A percentile compares a stretch with the other conserved stretches of the same genome.
phyloP scores from a whole-genome alignment of 768 basidiomycete genomes.

The Agaricus blazei region DNA sequence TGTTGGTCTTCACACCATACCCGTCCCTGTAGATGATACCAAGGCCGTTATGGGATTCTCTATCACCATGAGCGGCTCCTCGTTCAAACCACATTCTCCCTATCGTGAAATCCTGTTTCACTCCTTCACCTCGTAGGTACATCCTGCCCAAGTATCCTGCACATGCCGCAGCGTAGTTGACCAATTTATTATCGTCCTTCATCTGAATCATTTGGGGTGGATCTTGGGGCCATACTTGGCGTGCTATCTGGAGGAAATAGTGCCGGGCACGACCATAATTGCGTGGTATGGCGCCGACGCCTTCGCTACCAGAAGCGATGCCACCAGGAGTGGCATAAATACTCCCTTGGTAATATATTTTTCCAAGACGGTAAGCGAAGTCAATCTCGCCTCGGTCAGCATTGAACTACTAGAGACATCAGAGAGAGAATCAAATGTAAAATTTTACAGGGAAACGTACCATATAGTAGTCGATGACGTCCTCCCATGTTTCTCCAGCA shows the following conservation, averaged over 20 bases:
- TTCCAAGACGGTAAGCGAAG: conserved; percentile 90
- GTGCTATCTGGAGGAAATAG: conserved; percentile 84
- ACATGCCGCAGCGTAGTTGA: conserved; percentile 69
- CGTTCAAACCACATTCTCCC: conserved; percentile 96
- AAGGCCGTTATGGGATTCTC: conserved; percentile 84
- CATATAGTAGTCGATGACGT: conserved; percentile 88
- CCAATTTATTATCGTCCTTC: conserved; percentile 47
- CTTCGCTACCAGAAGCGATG: conserved; percentile 82
- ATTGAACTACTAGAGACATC: conserved; percentile 62
- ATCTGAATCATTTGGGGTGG: conserved; percentile 48
- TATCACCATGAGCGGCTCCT: conserved; percentile 73
- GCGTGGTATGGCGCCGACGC: conserved; percentile 83
- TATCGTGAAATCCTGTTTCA: conserved; percentile 63
- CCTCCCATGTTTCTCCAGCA: conserved; percentile 92
- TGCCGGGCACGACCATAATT: conserved; percentile 71
- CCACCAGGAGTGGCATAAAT: conserved; percentile 80
- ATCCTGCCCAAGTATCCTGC: conserved; percentile 91
- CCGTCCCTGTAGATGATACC: conserved; percentile 94
- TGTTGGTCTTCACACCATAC: conserved; percentile 60
- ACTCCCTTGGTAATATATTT: conserved; percentile 94
- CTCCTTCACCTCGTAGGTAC: conserved; percentile 91
- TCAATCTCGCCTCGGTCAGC: conserved; percentile 87
- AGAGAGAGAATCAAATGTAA: not conserved
- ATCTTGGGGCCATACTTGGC: conserved; percentile 86
- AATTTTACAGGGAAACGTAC: conserved; percentile 32